phyloP scores from a whole-genome alignment of 495 filamentous ascomycete genomes.

The Choiromyces venosus region DNA sequence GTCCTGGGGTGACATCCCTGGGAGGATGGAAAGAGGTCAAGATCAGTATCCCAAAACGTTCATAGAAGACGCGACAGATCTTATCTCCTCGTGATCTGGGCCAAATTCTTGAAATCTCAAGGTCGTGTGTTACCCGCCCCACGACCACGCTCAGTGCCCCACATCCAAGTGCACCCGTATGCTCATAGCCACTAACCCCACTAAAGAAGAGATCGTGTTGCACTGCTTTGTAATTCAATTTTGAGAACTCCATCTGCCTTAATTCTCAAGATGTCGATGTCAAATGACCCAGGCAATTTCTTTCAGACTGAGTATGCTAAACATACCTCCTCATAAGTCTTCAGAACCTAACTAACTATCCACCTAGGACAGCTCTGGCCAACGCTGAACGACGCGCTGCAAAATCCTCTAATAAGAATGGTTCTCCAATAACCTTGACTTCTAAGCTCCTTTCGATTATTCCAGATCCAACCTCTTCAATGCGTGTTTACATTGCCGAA shows the following conservation, averaged over 20 bases:
- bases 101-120: neutral
- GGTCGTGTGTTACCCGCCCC: neutral
- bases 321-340: neutral
- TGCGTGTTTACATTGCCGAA: constrained; percentile 72
- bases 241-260: neutral
- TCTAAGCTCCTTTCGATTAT: constrained; percentile 79
- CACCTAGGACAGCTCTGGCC: constrained; percentile 60
- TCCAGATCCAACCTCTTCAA: constrained; percentile 58
- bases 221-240: neutral
- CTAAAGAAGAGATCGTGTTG: neutral
- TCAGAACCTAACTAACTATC: constrained; percentile 11
- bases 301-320: constrained; percentile 77
- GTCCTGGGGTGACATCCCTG: constrained; percentile 15
- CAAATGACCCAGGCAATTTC: constrained; percentile 66
- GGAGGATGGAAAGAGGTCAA: neutral
- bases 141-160: neutral
- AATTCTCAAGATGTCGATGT: constrained; percentile 54
- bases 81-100: neutral
- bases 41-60: neutral
- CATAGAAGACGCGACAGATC: neutral
- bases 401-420: constrained; percentile 77
- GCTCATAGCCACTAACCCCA: neutral
- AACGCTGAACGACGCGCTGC: constrained; percentile 64
- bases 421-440: constrained; percentile 69
- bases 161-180: neutral